Evolutionary conservation across 768 basidiomycete species (phyloP).

Genomic region (Tricholoma terreum): DNA sequence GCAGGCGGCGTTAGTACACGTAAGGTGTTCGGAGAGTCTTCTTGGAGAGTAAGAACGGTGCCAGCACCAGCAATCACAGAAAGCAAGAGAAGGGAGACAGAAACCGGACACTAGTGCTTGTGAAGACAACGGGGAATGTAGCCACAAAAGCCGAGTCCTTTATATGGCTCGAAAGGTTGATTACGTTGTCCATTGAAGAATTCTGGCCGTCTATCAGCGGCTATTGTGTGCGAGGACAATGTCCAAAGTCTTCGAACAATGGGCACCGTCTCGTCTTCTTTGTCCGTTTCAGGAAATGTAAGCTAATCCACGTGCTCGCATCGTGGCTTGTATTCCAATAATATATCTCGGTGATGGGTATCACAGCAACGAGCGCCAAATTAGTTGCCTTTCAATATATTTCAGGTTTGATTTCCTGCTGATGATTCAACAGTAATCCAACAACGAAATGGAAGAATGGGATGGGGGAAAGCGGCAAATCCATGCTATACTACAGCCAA

Average conservation of each 20-base stretch:
- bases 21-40: slow-evolving; percentile 1
- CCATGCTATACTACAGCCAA: too few species aligned
- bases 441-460: too few species aligned
- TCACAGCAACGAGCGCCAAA: neutral
- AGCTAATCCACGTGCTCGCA: slow-evolving; percentile 8
- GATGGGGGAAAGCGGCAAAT: too few species aligned
- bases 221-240: slow-evolving; percentile 16
- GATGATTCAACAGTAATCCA: too few species aligned
- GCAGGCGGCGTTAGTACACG: slow-evolving; percentile 10
- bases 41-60: slow-evolving; percentile 21
- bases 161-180: slow-evolving; percentile 11
- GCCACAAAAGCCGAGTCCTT: neutral
- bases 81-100: slow-evolving; percentile 11
- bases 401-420: too few species aligned
- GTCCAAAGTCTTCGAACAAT: slow-evolving; percentile 15
- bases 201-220: neutral
- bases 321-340: slow-evolving; percentile 6
- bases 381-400: neutral
- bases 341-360: slow-evolving; percentile 1
- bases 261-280: neutral
- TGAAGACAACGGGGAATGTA: slow-evolving; percentile 1
- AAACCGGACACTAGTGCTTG: slow-evolving; percentile 8
- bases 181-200: slow-evolving; percentile 7
- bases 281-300: slow-evolving; percentile 4
- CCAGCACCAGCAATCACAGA: slow-evolving; percentile 31